Conservation (phyloP, 371 early-diverging fungal genomes). For the Coemansia sp. region DNA sequence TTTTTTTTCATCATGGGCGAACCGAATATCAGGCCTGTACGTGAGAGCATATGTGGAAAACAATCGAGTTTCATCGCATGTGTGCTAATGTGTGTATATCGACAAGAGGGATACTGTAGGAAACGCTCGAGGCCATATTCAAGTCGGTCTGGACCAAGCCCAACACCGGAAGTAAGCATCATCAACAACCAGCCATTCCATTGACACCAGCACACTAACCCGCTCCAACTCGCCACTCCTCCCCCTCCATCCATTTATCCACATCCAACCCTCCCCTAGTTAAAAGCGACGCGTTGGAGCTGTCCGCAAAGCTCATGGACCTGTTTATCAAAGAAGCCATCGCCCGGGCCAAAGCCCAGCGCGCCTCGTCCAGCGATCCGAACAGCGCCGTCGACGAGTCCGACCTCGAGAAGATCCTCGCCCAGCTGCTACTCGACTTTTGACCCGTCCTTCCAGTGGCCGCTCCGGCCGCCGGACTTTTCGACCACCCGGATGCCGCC, state of each 20-base stretch:
- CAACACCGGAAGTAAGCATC: conserved; percentile 37
- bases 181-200: too few species aligned
- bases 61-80: too few species aligned
- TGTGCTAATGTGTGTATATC: too few species aligned
- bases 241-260: background rate
- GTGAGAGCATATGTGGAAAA: background rate
- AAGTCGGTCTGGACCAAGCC: conserved; percentile 40
- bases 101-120: conserved; percentile 14
- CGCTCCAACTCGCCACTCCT: too few species aligned
- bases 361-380: conserved; percentile 14
- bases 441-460: conserved; percentile 25
- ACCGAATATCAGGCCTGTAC: conserved; percentile 4
- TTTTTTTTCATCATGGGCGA: background rate
- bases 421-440: conserved; percentile 47
- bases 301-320: conserved; percentile 28
- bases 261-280: conserved; percentile 11
- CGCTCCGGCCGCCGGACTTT: conserved; percentile 48
- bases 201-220: too few species aligned
- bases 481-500: conserved; percentile 37
- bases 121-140: conserved; percentile 44
- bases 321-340: conserved; percentile 43
- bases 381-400: conserved; percentile 36
- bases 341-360: conserved; percentile 37
- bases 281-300: conserved; percentile 38
- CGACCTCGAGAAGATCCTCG: conserved; percentile 46